Evolutionary conservation across 2,329 filamentous ascomycete species (phyloP).

Genomic region (Pseudocercospora musae): DNA sequence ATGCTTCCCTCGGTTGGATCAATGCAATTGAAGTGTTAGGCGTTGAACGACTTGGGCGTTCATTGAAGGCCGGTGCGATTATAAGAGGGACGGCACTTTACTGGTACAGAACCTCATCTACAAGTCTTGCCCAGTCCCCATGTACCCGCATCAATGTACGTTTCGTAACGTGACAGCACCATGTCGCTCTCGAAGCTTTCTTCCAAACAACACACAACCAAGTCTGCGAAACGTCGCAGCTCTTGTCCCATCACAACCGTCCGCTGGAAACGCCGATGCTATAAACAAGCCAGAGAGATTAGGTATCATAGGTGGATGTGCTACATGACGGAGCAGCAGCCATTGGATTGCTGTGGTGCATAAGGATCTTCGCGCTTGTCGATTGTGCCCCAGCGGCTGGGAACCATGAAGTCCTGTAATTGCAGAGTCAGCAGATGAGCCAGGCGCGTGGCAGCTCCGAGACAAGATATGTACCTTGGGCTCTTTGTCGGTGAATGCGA

Average conservation of each 20-base stretch:
- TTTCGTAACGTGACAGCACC: slow-evolving; percentile 8
- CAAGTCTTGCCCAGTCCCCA: slow-evolving; percentile 9
- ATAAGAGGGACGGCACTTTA: slow-evolving; percentile 3
- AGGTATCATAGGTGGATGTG: slow-evolving; percentile 7
- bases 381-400: slow-evolving; percentile 91
- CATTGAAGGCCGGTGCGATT: not conserved
- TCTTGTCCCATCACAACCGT: slow-evolving; percentile 9
- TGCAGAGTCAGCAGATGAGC: slow-evolving; percentile 1
- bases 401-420: slow-evolving; percentile 84
- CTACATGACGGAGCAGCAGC: slow-evolving; percentile 96
- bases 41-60: not conserved
- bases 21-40: not conserved
- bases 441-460: not conserved
- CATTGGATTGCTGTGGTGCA: slow-evolving; percentile 85
- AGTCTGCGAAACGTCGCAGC: not conserved
- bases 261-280: slow-evolving; percentile 27
- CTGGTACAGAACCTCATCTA: slow-evolving; percentile 15
- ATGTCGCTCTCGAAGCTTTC: not conserved
- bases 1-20: not conserved
- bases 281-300: slow-evolving; percentile 19
- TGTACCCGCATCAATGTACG: slow-evolving; percentile 2
- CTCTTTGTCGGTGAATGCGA: slow-evolving; percentile 90
- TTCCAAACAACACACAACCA: slow-evolving; percentile 1
- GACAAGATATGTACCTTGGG: slow-evolving; percentile 56
- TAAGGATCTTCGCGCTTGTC: slow-evolving; percentile 98